Evolutionary conservation across 306 rosid genomes (phyloP).

Genomic region (Cicer judaicum): DNA sequence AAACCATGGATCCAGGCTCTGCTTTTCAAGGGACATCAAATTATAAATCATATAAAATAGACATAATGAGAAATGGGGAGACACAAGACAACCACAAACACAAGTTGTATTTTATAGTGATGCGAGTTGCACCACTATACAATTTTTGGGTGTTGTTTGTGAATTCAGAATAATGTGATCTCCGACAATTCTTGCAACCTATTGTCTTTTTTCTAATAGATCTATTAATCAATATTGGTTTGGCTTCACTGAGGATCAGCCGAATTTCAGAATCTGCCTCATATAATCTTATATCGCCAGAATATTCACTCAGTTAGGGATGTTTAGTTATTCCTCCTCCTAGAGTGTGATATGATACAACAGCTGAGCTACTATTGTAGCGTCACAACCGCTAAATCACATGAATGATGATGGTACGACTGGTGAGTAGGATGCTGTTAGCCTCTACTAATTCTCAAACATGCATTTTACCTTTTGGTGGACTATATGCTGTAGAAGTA

Average conservation of each 20-base stretch:
- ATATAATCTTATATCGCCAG: constrained; percentile 19
- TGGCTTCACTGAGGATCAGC: constrained; percentile 13
- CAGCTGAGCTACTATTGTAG: constrained; percentile 7
- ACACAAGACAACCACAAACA: constrained; percentile 11
- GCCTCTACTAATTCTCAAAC: constrained; percentile 29
- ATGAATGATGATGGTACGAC: constrained; percentile 10
- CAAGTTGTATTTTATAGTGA: neutral
- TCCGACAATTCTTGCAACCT: constrained; percentile 4
- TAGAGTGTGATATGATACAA: constrained; percentile 16
- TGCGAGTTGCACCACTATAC: neutral
- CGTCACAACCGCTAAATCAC: constrained; percentile 1
- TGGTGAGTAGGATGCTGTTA: constrained; percentile 7
- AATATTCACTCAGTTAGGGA: constrained; percentile 27
- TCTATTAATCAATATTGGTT: constrained; percentile 32
- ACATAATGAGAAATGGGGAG: constrained; percentile 20
- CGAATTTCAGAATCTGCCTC: constrained; percentile 28
- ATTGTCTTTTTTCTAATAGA: constrained; percentile 2
- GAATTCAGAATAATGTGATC: neutral
- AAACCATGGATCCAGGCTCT: constrained; percentile 28
- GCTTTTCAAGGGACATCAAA: constrained; percentile 16
- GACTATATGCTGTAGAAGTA: constrained; percentile 12
- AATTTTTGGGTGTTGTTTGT: neutral
- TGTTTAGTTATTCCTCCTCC: constrained; percentile 30
- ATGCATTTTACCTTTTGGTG: constrained; percentile 16
- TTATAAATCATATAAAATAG: constrained; percentile 26